Base-by-base conservation (phyloP, 169 alveolate species). In the Theileria orientalis region DNA sequence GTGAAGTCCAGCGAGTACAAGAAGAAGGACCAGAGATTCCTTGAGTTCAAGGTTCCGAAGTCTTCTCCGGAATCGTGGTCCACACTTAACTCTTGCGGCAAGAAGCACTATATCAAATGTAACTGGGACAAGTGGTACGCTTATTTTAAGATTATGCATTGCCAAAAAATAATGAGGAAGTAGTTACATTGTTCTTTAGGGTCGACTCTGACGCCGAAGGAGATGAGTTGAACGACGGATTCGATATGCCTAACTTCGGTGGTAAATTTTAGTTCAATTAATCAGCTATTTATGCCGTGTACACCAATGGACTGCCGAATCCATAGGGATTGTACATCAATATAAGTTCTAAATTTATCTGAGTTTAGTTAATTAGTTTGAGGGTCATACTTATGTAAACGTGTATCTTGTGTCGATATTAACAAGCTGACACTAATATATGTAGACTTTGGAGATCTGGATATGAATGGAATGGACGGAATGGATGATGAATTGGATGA, bases 131-230 rank as follows among this genome's bases (percentile, higher is more conserved):
- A 78, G 7, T 88, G 93, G 93, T 64, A 44, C 2, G 64, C 27
- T 14, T 40, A 2, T 14, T 2, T 6, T 59, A 59, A 2, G 23
- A 19, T 23, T 64, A 23, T 46, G 21, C 23, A 25, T 32, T 49
- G 13, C 35, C 44, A 52, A 19, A 27, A 11, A 37, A 21, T 59
- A 5, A 35, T 21, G 33, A 64, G 13, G 11, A 2, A 16, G 1
- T 49, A 5, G 25, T 0, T 16, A 49, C 32, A 49, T 13, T 21
- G 25, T 49, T 40, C 42, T 64, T 42, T 64, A 64, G 74, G 74
- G 91, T 88, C 35, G 93, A 88, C 70, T 84, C 93, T 13, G 93
- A 88, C 61, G 89, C 77, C 40, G 93, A 88, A 56, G 93, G 69
- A 59, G 83, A 84, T 54, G 86, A 84, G 33, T 46, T 72, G 33